Conservation (phyloP, 23 red algal species). For the Gracilaria domingensis region DNA sequence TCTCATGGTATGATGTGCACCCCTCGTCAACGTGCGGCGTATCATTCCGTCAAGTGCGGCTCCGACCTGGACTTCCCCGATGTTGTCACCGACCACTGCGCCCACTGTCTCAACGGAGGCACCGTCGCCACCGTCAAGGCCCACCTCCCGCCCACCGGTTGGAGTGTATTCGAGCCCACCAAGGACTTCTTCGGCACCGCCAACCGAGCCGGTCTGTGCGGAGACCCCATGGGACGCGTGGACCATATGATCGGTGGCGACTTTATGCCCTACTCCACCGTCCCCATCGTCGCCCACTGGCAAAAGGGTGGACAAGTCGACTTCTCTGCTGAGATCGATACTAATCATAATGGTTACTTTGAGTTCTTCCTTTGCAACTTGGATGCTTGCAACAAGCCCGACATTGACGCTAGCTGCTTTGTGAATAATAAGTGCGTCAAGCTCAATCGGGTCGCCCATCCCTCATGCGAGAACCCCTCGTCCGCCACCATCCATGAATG, state of each 20-base stretch:
- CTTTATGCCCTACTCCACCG: conserved; percentile 64
- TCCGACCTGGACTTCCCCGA: background rate
- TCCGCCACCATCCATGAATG: conserved; percentile 49
- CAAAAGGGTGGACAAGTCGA: conserved; percentile 40
- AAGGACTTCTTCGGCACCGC: conserved; percentile 38
- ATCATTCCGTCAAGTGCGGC: conserved; percentile 23
- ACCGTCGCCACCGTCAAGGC: conserved; percentile 59
- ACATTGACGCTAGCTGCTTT: conserved; percentile 57
- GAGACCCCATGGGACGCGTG: conserved; percentile 30
- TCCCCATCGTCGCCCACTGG: conserved; percentile 53
- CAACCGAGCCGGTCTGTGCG: conserved; percentile 37
- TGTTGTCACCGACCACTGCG: conserved; percentile 47
- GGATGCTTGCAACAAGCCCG: conserved; percentile 29
- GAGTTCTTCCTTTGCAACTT: conserved; percentile 76
- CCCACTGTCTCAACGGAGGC: conserved; percentile 70
- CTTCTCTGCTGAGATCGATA: conserved; percentile 64
- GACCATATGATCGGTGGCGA: conserved; percentile 51
- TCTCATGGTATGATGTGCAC: conserved; percentile 48
- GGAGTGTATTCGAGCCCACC: conserved; percentile 52
- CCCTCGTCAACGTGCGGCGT: conserved; percentile 36
- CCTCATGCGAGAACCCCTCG: conserved; percentile 42
- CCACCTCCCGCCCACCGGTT: conserved; percentile 39
- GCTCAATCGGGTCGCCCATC: conserved; percentile 43
- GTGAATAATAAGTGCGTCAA: conserved; percentile 37
- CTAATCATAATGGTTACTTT: conserved; percentile 74